Evolutionary conservation across 768 basidiomycete species (phyloP).

Genomic region (Cantharellus cinnabarinus): DNA sequence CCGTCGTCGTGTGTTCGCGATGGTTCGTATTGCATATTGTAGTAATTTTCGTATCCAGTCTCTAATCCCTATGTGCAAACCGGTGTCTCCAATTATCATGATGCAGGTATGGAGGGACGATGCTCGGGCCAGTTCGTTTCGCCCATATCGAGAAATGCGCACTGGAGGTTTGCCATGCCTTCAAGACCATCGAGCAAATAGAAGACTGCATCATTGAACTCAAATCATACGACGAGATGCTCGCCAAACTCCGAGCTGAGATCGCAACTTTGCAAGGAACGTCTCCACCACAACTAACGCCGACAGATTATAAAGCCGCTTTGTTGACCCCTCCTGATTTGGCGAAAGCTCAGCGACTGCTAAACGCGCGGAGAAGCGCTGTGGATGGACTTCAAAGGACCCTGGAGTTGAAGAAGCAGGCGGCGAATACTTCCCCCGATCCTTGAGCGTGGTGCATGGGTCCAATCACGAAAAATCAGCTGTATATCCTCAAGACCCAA

Average conservation of each 20-base stretch:
- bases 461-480: too few relatives aligned
- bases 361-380: constrained; percentile 48
- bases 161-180: constrained; percentile 47
- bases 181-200: constrained; percentile 47
- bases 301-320: constrained; percentile 28
- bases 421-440: too few relatives aligned
- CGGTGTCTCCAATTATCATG: background rate
- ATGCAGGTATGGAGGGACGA: constrained; percentile 56
- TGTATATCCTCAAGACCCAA: too few relatives aligned
- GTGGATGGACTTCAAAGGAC: constrained; percentile 19
- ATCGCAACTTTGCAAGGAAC: background rate
- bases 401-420: too few relatives aligned
- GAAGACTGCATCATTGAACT: constrained; percentile 39
- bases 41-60: background rate
- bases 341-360: constrained; percentile 41
- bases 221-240: constrained; percentile 29
- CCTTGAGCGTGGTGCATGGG: too few relatives aligned
- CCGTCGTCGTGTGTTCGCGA: constrained; percentile 58
- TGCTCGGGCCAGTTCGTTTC: constrained; percentile 59
- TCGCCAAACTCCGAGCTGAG: background rate
- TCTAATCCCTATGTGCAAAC: background rate
- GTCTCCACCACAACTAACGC: constrained; percentile 24
- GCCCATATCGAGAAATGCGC: constrained; percentile 59
- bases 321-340: constrained; percentile 26
- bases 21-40: constrained; percentile 28